Evolutionary conservation across 257 asterid species (phyloP).

Genomic region (Petrea volubilis): DNA sequence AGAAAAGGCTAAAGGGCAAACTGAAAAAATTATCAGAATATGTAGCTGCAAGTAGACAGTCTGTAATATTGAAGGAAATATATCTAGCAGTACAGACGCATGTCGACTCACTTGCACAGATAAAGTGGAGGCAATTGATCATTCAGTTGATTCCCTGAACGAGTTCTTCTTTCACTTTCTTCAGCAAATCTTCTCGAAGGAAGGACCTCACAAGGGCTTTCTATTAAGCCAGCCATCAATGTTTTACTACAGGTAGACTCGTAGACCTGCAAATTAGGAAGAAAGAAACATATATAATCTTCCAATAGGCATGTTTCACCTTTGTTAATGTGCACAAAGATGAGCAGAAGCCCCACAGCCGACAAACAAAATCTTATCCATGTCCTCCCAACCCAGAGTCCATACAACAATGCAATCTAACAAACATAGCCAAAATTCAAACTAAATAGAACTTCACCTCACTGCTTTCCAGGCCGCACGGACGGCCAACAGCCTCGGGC

Average conservation of each 20-base stretch:
- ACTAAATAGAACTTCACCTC: conserved; percentile 56
- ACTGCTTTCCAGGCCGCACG: conserved; percentile 80
- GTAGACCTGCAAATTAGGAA: conserved; percentile 63
- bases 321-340: background rate
- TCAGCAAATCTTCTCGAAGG: conserved; percentile 74
- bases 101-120: conserved; percentile 94
- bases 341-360: conserved; percentile 13
- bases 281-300: too few relatives aligned
- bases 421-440: background rate
- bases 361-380: too few relatives aligned
- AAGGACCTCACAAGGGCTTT: conserved; percentile 82
- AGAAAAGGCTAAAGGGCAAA: conserved; percentile 1
- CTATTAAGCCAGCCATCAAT: conserved; percentile 70
- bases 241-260: conserved; percentile 62
- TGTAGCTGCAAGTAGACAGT: conserved; percentile 28
- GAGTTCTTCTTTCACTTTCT: conserved; percentile 71
- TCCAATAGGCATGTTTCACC: too few relatives aligned
- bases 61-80: background rate
- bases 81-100: conserved; percentile 23
- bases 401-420: too few relatives aligned
- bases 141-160: conserved; percentile 36
- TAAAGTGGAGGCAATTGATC: conserved; percentile 61
- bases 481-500: conserved; percentile 93
- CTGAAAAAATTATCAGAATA: background rate
- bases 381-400: too few relatives aligned